Evolutionary conservation across 2,329 filamentous ascomycete genomes (phyloP).

Genomic region (Sporothrix phasma): DNA sequence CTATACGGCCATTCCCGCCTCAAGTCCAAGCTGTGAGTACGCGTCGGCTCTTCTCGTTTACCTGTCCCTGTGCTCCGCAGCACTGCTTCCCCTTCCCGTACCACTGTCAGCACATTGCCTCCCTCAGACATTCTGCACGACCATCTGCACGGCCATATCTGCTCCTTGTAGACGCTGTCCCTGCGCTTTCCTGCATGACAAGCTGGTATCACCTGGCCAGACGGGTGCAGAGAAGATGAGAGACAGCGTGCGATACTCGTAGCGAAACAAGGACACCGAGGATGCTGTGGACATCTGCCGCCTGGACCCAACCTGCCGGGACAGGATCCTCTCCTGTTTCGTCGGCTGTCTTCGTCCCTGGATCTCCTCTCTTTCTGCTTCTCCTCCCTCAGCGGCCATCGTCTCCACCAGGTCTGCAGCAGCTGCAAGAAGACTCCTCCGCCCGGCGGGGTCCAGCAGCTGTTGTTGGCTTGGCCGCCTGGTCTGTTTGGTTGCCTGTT

Average conservation of each 20-base stretch:
- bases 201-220: neutral
- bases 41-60: too few relatives aligned
- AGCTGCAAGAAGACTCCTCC: neutral
- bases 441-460: neutral
- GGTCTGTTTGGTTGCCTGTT: neutral
- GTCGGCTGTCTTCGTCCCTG: neutral
- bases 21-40: too few relatives aligned
- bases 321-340: neutral
- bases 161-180: neutral
- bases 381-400: neutral
- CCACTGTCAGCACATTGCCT: too few relatives aligned
- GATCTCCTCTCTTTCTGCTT: neutral
- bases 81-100: too few relatives aligned
- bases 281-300: neutral
- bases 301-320: slow-evolving; percentile 11
- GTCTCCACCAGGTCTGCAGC: neutral
- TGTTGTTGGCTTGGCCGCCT: neutral
- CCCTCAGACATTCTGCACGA: too few relatives aligned
- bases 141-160: neutral
- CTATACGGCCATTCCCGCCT: too few relatives aligned
- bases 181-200: neutral
- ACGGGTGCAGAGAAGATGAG: neutral
- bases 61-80: too few relatives aligned
- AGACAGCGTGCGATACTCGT: too few relatives aligned
- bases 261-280: neutral